Conservation (phyloP, 805 yeast species). For the Wickerhamomyces chaumierensis region DNA sequence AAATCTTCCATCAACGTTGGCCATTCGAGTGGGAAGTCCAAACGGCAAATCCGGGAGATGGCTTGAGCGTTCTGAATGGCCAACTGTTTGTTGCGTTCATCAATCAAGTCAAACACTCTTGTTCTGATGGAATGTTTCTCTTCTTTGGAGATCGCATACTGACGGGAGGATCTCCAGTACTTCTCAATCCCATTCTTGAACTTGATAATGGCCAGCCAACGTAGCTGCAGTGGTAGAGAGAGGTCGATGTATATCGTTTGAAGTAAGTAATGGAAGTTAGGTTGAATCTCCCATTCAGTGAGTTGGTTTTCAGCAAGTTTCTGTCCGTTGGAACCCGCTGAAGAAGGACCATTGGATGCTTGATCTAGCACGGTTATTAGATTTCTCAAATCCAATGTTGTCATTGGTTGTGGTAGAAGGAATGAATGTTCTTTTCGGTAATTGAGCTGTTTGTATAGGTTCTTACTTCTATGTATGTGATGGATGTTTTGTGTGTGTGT, state of each 20-base stretch:
- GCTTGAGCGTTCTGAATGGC: constrained; percentile 80
- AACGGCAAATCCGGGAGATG: constrained; percentile 62
- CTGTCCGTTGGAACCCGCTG: constrained; percentile 40
- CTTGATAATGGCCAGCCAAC: constrained; percentile 84
- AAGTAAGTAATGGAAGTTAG: constrained; percentile 46
- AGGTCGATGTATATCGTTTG: constrained; percentile 55
- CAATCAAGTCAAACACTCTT: constrained; percentile 45
- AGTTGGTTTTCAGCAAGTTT: constrained; percentile 59
- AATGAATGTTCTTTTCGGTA: no score
- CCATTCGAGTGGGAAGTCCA: constrained; percentile 87
- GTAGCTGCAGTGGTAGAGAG: constrained; percentile 45
- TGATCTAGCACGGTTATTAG: constrained; percentile 26
- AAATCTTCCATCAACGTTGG: constrained; percentile 64
- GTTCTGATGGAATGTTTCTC: constrained; percentile 58
- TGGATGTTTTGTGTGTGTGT: no score
- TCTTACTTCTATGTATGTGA: no score
- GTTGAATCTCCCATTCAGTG: constrained; percentile 53
- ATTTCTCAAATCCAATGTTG: constrained; percentile 8
- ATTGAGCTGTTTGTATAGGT: no score
- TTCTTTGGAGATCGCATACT: constrained; percentile 42
- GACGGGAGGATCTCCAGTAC: constrained; percentile 68
- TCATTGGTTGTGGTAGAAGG: no score
- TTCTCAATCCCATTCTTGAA: constrained; percentile 82
- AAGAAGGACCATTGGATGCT: constrained; percentile 20
- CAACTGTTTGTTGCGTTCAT: constrained; percentile 65